These are phyloP conservation scores for Botrytis porri DNA, from an alignment of 2,329 filamentous ascomycete genomes.

Conservation along the genomic window DNA sequence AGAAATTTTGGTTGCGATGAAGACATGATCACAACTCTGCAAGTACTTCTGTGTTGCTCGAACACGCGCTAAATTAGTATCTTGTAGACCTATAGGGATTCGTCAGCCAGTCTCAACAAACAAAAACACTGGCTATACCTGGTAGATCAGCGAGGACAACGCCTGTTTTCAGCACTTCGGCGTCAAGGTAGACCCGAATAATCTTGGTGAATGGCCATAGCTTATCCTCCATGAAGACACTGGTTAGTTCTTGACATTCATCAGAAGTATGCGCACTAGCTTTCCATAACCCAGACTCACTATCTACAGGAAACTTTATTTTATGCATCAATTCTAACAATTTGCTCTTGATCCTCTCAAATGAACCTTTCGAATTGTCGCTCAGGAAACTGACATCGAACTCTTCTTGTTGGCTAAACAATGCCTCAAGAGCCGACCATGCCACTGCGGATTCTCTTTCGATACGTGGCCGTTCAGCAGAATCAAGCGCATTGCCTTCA, in stretches of 20 bases:
- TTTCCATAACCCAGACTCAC: slow-evolving; percentile 3
- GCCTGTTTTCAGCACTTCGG: slow-evolving; percentile 3
- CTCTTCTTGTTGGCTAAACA: background rate
- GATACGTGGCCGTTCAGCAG: background rate
- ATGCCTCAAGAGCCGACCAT: background rate
- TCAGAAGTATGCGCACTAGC: background rate
- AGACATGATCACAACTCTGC: slow-evolving; percentile 38
- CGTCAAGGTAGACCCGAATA: slow-evolving; percentile 8
- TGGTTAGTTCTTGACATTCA: slow-evolving; percentile 1
- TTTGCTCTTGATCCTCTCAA: background rate
- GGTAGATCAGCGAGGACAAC: background rate
- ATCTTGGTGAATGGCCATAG: slow-evolving; percentile 3
- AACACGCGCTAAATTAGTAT: slow-evolving; percentile 41
- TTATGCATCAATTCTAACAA: background rate
- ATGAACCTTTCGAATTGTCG: background rate
- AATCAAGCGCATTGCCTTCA: background rate
- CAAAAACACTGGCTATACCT: background rate
- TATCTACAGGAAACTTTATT: background rate
- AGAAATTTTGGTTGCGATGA: slow-evolving; percentile 36
- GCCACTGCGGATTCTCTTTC: background rate
- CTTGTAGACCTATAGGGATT: slow-evolving; percentile 33
- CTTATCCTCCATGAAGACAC: background rate
- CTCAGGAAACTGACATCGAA: background rate
- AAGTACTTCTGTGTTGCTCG: slow-evolving; percentile 39
- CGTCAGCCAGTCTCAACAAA: background rate